Conservation (phyloP, 73 alveolate genomes). For the Tetrahymena borealis region DNA sequence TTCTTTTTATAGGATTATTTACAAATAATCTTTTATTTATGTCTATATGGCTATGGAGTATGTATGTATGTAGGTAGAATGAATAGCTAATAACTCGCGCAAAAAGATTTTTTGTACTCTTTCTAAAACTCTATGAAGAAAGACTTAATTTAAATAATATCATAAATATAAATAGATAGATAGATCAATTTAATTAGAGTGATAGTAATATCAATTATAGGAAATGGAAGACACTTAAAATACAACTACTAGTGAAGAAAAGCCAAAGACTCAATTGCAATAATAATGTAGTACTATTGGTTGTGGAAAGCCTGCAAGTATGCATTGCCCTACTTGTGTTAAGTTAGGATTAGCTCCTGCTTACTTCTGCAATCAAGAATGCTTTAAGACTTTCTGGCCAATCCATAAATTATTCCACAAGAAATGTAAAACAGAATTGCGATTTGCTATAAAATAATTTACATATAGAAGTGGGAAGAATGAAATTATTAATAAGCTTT, state of each 20-base stretch:
- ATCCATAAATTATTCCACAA: conserved; percentile 81
- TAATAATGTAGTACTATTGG: conserved; percentile 66
- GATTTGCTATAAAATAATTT: background rate
- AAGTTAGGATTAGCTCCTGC: conserved; percentile 75
- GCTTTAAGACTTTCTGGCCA: conserved; percentile 83
- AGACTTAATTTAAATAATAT: no score
- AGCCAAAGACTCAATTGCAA: background rate
- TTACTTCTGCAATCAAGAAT: conserved; percentile 80
- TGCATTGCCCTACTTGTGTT: conserved; percentile 88
- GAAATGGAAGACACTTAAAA: no score
- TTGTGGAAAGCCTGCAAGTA: conserved; percentile 79
- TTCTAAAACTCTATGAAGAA: no score
- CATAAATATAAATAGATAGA: no score
- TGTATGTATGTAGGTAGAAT: no score
- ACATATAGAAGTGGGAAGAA: background rate
- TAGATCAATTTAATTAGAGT: no score
- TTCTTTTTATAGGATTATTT: no score
- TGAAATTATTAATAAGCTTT: background rate
- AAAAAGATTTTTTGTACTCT: no score
- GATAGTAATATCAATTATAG: no score
- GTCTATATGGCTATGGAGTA: no score
- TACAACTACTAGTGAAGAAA: background rate
- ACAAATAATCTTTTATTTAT: no score
- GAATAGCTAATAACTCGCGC: no score
- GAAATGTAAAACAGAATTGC: background rate